Conservation (phyloP, 805 yeast species). For the Blastobotrys terrestris region DNA sequence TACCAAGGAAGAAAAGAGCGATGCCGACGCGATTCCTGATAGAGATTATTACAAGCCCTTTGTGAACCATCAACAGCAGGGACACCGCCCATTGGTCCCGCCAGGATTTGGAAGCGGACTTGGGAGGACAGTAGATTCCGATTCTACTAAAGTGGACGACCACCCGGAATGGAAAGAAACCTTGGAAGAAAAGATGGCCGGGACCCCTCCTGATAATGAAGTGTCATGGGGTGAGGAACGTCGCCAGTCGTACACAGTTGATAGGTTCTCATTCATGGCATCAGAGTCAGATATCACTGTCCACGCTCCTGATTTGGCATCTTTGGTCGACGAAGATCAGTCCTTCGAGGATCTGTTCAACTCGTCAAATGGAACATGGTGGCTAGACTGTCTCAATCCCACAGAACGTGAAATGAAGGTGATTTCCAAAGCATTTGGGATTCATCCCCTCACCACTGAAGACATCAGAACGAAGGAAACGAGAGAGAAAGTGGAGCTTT, state of each 20-base stretch:
- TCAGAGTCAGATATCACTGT: conserved; percentile 80
- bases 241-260: conserved; percentile 42
- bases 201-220: conserved; percentile 2
- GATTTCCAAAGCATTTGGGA: conserved; percentile 87
- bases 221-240: conserved; percentile 1
- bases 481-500: conserved; percentile 93
- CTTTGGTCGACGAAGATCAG: conserved; percentile 54
- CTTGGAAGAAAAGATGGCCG: not conserved
- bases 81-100: conserved; percentile 17
- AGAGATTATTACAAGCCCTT: conserved; percentile 8
- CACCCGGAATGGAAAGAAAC: not conserved
- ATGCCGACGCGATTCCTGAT: conserved; percentile 1
- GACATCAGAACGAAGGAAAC: conserved; percentile 95
- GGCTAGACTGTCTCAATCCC: conserved; percentile 93
- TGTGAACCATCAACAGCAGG: not conserved
- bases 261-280: conserved; percentile 76
- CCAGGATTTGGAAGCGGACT: conserved; percentile 9
- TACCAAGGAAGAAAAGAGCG: conserved; percentile 43
- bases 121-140: conserved; percentile 1
- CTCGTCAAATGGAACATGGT: conserved; percentile 77
- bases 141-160: not conserved
- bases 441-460: conserved; percentile 96
- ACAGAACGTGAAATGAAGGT: conserved; percentile 93
- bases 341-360: conserved; percentile 64
- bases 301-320: conserved; percentile 82